Percentiles rank a stretch among this genome's conserved stretches.
Conservation (phyloP, 257 asterid species). For the Rhazya stricta region DNA sequence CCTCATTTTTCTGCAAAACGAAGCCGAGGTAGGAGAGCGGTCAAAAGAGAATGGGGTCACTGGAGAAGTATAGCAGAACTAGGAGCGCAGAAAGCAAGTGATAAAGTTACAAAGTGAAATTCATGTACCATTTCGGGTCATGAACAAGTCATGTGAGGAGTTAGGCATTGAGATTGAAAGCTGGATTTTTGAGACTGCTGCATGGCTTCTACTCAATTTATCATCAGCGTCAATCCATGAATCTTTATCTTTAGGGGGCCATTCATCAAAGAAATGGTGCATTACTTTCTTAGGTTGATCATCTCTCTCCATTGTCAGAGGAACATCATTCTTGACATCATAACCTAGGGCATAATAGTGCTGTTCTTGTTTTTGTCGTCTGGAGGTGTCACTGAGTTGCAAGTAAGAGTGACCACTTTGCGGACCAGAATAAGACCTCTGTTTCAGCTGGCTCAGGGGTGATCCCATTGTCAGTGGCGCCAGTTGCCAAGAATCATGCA, state of each 20-base stretch:
- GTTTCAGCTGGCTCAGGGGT: slow-evolving; percentile 37
- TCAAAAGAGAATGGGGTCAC: slow-evolving; percentile 10
- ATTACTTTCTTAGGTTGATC: slow-evolving; percentile 67
- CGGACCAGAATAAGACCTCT: slow-evolving; percentile 28
- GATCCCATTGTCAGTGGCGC: slow-evolving; percentile 51
- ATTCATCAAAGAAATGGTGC: slow-evolving; percentile 91
- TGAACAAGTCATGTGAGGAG: slow-evolving; percentile 65
- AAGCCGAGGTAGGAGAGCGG: slow-evolving; percentile 7
- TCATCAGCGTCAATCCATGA: slow-evolving; percentile 44
- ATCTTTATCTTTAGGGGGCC: slow-evolving; percentile 53
- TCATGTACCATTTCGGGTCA: slow-evolving; percentile 56
- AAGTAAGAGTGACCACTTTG: slow-evolving; percentile 26
- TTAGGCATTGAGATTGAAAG: slow-evolving; percentile 25
- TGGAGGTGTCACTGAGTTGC: slow-evolving; percentile 29
- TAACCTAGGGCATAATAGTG: slow-evolving; percentile 15
- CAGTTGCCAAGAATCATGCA: slow-evolving; percentile 43
- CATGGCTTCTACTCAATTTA: slow-evolving; percentile 30
- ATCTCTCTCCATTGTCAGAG: slow-evolving; percentile 19
- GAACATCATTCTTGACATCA: slow-evolving; percentile 8
- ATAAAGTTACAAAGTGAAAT: neutral
- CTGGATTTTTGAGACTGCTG: slow-evolving; percentile 37
- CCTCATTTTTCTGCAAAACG: slow-evolving; percentile 43
- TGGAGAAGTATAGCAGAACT: neutral
- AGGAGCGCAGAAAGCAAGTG: neutral
- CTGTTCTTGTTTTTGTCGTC: slow-evolving; percentile 24